A percentile compares a stretch with the other conserved stretches of the same genome.
Evolutionary conservation across 2,329 filamentous ascomycete genomes (phyloP).

Genomic region (Neofusicoccum parvum): DNA sequence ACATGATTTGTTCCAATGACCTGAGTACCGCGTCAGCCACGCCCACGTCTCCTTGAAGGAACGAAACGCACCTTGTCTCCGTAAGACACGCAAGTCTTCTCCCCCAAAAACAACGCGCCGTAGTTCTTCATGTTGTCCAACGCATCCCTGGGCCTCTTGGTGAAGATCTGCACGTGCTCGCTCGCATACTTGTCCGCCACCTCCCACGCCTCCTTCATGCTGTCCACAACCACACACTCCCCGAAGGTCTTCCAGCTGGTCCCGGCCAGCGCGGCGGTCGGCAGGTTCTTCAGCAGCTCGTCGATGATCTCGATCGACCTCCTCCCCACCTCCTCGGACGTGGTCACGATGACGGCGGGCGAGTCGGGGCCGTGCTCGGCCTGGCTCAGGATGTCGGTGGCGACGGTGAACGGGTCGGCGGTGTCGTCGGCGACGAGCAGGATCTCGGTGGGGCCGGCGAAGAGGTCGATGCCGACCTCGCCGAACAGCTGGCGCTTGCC

Average conservation of each 20-base stretch:
- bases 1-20: constrained; percentile 60
- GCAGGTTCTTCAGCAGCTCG: constrained; percentile 21
- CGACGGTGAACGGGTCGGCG: constrained; percentile 50
- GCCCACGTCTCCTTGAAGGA: too few relatives aligned
- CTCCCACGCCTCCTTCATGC: constrained; percentile 46
- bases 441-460: constrained; percentile 57
- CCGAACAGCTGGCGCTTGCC: constrained; percentile 58
- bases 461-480: constrained; percentile 57
- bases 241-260: constrained; percentile 38
- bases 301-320: constrained; percentile 20
- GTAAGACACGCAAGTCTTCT: constrained; percentile 56
- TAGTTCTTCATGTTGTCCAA: constrained; percentile 56
- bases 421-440: constrained; percentile 53
- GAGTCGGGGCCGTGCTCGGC: constrained; percentile 57
- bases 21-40: constrained; percentile 28
- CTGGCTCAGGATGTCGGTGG: constrained; percentile 52
- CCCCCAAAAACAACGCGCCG: constrained; percentile 54
- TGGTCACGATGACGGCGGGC: constrained; percentile 55
- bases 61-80: constrained; percentile 51
- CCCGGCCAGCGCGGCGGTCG: constrained; percentile 21
- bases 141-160: constrained; percentile 49
- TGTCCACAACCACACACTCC: constrained; percentile 49
- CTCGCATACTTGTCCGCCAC: constrained; percentile 52
- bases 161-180: constrained; percentile 58
- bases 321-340: constrained; percentile 31